These are phyloP conservation scores for Dothideomycetidae sp. DNA, from an alignment of 2,329 filamentous ascomycete genomes.

Conservation along the genomic window DNA sequence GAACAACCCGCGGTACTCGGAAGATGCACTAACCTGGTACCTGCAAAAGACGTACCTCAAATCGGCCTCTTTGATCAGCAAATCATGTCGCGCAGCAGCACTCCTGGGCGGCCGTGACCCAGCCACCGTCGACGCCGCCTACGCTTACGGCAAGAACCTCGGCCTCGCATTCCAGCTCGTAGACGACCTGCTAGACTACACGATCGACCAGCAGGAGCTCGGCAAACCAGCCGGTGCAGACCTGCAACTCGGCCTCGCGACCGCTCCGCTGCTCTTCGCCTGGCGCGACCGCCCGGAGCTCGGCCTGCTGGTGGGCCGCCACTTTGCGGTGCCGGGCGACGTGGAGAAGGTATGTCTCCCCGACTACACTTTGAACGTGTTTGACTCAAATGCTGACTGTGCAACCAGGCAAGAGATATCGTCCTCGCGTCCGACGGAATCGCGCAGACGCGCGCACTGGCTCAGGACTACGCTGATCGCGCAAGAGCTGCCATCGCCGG, in stretches of 20 bases:
- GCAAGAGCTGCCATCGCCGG: conserved; percentile 69
- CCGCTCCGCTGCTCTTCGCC: conserved; percentile 84
- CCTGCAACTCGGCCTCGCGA: conserved; percentile 81
- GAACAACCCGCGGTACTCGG: conserved; percentile 66
- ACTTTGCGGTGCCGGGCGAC: conserved; percentile 74
- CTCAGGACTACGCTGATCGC: conserved; percentile 79
- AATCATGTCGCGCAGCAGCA: conserved; percentile 82
- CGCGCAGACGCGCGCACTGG: conserved; percentile 79
- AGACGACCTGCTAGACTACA: conserved; percentile 97
- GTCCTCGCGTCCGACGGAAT: conserved; percentile 75
- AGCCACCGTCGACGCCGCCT: conserved; percentile 78
- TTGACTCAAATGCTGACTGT: too few species aligned
- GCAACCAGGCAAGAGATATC: conserved; percentile 77
- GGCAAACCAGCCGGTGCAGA: conserved; percentile 94
- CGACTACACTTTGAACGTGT: too few species aligned
- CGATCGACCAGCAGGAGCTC: conserved; percentile 65
- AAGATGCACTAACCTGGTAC: conserved; percentile 84
- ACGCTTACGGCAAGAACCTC: conserved; percentile 82
- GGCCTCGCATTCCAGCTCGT: conserved; percentile 94
- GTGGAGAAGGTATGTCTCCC: conserved; percentile 55
- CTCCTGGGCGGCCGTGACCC: conserved; percentile 64
- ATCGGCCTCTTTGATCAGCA: conserved; percentile 88
- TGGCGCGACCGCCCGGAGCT: conserved; percentile 72
- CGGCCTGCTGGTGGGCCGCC: conserved; percentile 77
- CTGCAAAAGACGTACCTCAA: conserved; percentile 98